Base-by-base conservation (phyloP, 257 asterid genomes). In the Voacanga thouarsii region DNA sequence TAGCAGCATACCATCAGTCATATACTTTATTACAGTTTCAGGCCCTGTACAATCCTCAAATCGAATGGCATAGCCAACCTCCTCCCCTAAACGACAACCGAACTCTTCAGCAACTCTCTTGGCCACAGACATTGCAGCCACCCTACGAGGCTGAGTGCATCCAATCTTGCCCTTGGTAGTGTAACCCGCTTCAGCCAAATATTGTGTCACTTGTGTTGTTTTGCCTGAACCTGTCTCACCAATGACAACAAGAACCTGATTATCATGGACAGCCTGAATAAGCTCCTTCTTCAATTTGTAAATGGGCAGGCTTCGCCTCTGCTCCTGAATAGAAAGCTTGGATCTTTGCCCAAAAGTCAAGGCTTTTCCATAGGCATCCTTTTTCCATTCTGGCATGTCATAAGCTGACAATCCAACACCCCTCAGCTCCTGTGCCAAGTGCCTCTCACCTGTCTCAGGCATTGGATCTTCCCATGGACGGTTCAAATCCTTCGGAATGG, bases 391-490 rank as follows among this genome's bases (percentile, higher is more conserved):
- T 1, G 98, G 98, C 96, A 94, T 91, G 83, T 94, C 97, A 84
- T 92, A 94, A 33, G 98, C 97, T 21, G 98, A 94, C 86, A 94
- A 84, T 30, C 98, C 98, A 79, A 94, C 96, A 72, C 98, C 98
- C 86, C 97, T 89, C 72, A 94, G 85, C 85, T 94, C 98, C 87
- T 94, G 97, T 57, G 97, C 98, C 68, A 94, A 87, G 86, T 94
- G 97, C 91, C 98, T 90, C 91, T 92, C 98, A 45, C 98, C 98
- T 1, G 96, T 87, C 87, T 94, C 98, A 1, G 98, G 98, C 97
- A 94, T 94, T 72, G 98, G 98, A 81, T 94, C 98, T 89, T 94
- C 98, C 98, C 98, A 94, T 4, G 98, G 98, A 53, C 96, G 87
- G 77, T 94, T 94, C 85, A 94, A 84, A 92, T 94, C 99, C 89